Evolutionary conservation across 768 basidiomycete genomes (phyloP).

Genomic region (Lactifluus subvellereus): DNA sequence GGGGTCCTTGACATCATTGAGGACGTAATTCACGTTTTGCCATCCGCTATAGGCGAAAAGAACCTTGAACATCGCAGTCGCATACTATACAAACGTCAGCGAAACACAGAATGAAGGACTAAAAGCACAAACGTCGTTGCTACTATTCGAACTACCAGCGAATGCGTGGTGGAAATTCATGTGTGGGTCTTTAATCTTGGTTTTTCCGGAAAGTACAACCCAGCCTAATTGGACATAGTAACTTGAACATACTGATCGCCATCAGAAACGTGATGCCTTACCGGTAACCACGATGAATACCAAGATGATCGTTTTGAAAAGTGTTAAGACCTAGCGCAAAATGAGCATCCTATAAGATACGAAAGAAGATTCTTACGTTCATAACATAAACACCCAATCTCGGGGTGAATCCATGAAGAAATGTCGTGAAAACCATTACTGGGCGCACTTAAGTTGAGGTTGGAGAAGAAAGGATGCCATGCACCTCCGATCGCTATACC

Average conservation of each 20-base stretch:
- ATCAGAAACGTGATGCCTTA: conserved; percentile 1
- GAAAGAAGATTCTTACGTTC: conserved; percentile 36
- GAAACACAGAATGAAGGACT: not conserved
- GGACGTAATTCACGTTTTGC: conserved; percentile 53
- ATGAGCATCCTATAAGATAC: not conserved
- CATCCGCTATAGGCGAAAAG: conserved; percentile 45
- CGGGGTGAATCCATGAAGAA: conserved; percentile 49
- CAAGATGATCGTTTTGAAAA: conserved; percentile 52
- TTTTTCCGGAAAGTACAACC: conserved; percentile 55
- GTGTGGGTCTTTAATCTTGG: conserved; percentile 48
- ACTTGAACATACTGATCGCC: not conserved
- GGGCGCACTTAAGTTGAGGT: not conserved
- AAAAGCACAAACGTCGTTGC: conserved; percentile 37
- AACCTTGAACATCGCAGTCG: conserved; percentile 56
- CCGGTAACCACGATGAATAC: conserved; percentile 51
- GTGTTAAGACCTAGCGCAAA: conserved; percentile 37
- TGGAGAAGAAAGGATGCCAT: not conserved
- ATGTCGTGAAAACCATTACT: conserved; percentile 48
- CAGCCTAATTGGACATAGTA: conserved; percentile 35
- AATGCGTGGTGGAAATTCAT: conserved; percentile 56
- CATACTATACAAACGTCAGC: conserved; percentile 38
- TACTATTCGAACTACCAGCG: conserved; percentile 47
- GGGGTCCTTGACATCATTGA: conserved; percentile 56
- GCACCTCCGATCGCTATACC: conserved; percentile 54
- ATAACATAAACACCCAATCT: conserved; percentile 45